phyloP scores from a whole-genome alignment of 768 basidiomycete species.

The Fomitopsis serialis region DNA sequence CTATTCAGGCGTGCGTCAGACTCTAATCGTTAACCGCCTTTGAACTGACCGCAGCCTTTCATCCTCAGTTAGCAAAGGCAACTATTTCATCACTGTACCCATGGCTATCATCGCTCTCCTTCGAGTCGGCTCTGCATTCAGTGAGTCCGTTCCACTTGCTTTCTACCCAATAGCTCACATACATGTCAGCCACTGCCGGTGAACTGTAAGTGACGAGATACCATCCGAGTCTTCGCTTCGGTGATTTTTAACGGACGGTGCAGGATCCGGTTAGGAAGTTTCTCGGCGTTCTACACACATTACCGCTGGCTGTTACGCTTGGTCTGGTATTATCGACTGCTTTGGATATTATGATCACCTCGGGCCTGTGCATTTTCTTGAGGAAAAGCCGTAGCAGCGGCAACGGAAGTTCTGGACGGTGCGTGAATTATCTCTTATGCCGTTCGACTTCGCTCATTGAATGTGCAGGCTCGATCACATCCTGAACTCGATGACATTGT shows the following conservation, averaged over 20 bases:
- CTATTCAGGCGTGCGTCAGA: slow-evolving; percentile 10
- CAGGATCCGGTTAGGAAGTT: slow-evolving; percentile 16
- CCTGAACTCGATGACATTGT: slow-evolving; percentile 21
- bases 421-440: too few relatives aligned
- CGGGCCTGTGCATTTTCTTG: slow-evolving; percentile 17
- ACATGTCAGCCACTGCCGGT: slow-evolving; percentile 11
- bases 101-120: slow-evolving; percentile 6
- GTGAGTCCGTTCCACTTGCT: slow-evolving; percentile 5
- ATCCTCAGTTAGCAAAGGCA: slow-evolving; percentile 17
- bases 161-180: too few relatives aligned
- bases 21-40: too few relatives aligned
- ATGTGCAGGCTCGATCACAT: slow-evolving; percentile 22
- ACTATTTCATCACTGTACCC: slow-evolving; percentile 13
- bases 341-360: slow-evolving; percentile 22
- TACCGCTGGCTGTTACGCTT: slow-evolving; percentile 22
- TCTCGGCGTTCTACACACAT: slow-evolving; percentile 12
- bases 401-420: slow-evolving; percentile 14
- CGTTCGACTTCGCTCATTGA: too few relatives aligned
- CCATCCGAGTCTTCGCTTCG: too few relatives aligned
- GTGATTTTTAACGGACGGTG: not conserved
- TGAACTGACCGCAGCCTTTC: too few relatives aligned
- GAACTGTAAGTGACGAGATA: slow-evolving; percentile 13
- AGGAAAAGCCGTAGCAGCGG: slow-evolving; percentile 18
- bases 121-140: slow-evolving; percentile 9
- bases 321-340: slow-evolving; percentile 19